These are phyloP conservation scores for Medicago ruthenica DNA, from an alignment of 306 rosid species.

Conservation along the genomic window DNA sequence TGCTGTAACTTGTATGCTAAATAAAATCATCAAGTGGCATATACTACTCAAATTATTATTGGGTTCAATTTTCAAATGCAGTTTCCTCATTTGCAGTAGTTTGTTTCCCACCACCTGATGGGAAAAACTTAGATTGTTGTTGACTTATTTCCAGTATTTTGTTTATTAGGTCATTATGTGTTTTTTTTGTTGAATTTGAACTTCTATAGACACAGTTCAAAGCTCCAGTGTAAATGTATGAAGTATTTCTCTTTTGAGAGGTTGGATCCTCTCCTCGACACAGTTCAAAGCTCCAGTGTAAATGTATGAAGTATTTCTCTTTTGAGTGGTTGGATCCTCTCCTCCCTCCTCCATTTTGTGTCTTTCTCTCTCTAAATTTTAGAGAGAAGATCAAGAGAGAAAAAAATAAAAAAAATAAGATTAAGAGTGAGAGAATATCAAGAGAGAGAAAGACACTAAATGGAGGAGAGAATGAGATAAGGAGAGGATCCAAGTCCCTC, in stretches of 20 bases:
- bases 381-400: no score
- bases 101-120: not conserved
- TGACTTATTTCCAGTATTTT: slow-evolving; percentile 1
- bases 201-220: slow-evolving; percentile 16
- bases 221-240: not conserved
- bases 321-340: not conserved
- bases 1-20: slow-evolving; percentile 9
- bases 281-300: slow-evolving; percentile 7
- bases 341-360: no score
- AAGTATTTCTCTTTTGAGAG: slow-evolving; percentile 1
- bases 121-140: not conserved
- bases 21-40: slow-evolving; percentile 8
- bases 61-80: not conserved
- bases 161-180: not conserved
- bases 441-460: no score
- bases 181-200: slow-evolving; percentile 18
- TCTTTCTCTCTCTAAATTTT: no score
- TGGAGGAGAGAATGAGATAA: no score
- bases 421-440: no score
- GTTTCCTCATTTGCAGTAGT: slow-evolving; percentile 12
- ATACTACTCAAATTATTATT: slow-evolving; percentile 3
- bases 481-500: not conserved
- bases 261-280: not conserved
- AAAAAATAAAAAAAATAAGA: no score
- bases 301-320: not conserved